Base-by-base conservation (phyloP, 1,139 yeast species). In the Yamadazyma buinensis region DNA sequence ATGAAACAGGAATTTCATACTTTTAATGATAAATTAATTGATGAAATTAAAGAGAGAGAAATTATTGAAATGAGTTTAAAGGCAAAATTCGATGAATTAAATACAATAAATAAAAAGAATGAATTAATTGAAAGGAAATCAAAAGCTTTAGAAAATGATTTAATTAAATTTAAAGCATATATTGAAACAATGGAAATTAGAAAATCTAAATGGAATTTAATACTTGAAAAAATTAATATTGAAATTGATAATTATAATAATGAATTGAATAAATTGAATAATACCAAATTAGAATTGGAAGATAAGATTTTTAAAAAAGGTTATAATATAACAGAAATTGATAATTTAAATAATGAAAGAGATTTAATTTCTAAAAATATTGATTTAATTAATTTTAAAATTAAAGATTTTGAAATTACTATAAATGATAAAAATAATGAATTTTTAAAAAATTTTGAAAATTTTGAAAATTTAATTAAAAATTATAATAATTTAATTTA, bases 131-230 rank as follows among this genome's bases (percentile, higher is more conserved):
- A 75, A 42, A 68, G 72, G 46, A 80, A 82, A 51, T 67, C 79
- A 7, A 67, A 64, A 37, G 87, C 87, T 0, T 61, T 88, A 37
- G 84, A 82, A 46, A 76, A 78, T 39, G 97, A 88, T 57, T 65
- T 83, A 29, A 63, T 67, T 30, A 84, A 84, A 53, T 84, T 85
- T 52, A 72, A 77, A 47, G 82, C 78, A 14, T 85, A 84, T 51
- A 79, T 84, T 33, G 79, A 77, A 32, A 68, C 78, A 9, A 80
- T 84, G 75, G 77, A 80, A 44, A 62, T 67, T 23, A 67, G 86
- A 38, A 82, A 81, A 48, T 51, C 59, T 6, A 80, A 79, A 52
- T 84, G 95, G 94, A 65, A 72, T 3, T 62, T 63, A 20, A 72
- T 77, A 27, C 54, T 84, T 35, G 65, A 67, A 17, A 77, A 77